A percentile compares a stretch with the other conserved stretches of the same genome.
Evolutionary conservation across 139 green algal genomes (phyloP).

Genomic region (Picochlorum sp.): DNA sequence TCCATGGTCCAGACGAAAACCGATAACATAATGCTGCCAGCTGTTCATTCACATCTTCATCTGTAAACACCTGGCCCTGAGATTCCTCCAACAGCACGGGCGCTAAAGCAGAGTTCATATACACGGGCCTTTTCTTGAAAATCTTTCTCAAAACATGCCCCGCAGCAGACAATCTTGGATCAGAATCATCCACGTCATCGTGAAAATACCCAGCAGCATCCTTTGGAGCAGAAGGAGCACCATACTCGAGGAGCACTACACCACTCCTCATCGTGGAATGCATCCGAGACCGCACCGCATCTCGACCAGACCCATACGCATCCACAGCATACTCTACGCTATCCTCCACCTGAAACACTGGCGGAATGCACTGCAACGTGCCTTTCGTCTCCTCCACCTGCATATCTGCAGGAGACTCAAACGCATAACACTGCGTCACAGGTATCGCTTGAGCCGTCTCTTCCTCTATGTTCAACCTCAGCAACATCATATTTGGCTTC

Average conservation of each 20-base stretch:
- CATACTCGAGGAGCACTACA: neutral
- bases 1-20: slow-evolving; percentile 26
- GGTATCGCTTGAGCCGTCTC: no score
- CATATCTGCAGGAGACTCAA: neutral
- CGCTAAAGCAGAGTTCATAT: neutral
- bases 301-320: neutral
- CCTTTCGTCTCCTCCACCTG: neutral
- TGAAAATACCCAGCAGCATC: neutral
- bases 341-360: slow-evolving; percentile 2
- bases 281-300: neutral
- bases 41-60: neutral
- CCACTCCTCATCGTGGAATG: neutral
- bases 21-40: slow-evolving; percentile 15
- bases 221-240: neutral
- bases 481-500: neutral
- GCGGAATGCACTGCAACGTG: neutral
- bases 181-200: neutral
- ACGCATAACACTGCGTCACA: no score
- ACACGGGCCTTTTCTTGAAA: slow-evolving; percentile 2
- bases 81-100: neutral
- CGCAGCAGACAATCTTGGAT: neutral
- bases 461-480: neutral
- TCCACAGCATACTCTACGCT: neutral
- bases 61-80: neutral
- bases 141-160: neutral